phyloP scores from a whole-genome alignment of 2,329 filamentous ascomycete genomes.

The Neopestalotiopsis clavispora region DNA sequence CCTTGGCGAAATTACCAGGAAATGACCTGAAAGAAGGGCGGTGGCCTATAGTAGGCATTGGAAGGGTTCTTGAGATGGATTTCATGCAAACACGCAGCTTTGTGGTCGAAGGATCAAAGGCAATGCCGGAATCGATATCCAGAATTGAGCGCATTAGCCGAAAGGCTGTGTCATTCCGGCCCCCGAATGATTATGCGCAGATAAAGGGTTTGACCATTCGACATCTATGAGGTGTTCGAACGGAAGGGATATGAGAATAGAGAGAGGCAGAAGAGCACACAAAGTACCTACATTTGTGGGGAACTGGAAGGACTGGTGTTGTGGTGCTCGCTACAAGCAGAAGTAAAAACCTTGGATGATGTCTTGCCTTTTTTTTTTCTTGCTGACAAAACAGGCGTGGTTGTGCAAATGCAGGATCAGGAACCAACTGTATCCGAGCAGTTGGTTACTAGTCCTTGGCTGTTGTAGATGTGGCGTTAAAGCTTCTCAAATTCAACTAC shows the following conservation, averaged over 20 bases:
- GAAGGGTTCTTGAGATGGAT: neutral
- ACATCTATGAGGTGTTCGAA: neutral
- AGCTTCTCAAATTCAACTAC: neutral
- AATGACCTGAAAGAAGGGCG: conserved; percentile 6
- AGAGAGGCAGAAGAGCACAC: neutral
- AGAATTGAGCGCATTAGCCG: neutral
- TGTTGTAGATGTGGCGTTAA: conserved; percentile 5
- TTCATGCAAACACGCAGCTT: conserved; percentile 13
- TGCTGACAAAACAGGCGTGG: too few relatives aligned
- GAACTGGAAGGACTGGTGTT: neutral
- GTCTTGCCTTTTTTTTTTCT: neutral
- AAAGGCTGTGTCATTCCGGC: neutral
- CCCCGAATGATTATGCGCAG: neutral
- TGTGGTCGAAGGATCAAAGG: neutral
- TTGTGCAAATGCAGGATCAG: conserved; percentile 5
- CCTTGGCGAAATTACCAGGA: conserved; percentile 8
- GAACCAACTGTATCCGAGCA: conserved; percentile 2
- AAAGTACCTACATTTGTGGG: neutral
- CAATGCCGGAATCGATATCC: conserved; percentile 8
- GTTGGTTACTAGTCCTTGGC: conserved; percentile 1
- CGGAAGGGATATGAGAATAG: neutral
- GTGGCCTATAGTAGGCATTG: neutral
- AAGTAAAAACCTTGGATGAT: neutral
- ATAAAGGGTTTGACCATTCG: neutral
- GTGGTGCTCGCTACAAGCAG: neutral